Evolutionary conservation across 2,329 filamentous ascomycete genomes (phyloP), one percentile per base, ranked within the genome.

Genomic region (Seiridium unicorne): DNA sequence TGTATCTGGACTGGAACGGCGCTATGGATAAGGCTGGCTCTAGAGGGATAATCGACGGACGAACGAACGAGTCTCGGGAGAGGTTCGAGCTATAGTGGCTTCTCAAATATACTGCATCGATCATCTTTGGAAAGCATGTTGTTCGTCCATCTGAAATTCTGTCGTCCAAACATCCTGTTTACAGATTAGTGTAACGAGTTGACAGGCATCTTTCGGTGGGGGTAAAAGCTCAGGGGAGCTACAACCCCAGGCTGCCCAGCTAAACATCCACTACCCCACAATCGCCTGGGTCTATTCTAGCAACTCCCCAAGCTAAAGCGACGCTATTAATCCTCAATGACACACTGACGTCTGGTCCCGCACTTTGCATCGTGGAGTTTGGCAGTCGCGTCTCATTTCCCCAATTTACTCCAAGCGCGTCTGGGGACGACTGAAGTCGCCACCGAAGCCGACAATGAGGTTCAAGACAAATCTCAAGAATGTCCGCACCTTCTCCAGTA

Each of bases 381-480:
- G 60, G 61, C 54, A 55, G 47, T 62, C 59, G 60, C 61, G 59
- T 61, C 55, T 60, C 49, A 40, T 56, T 63, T 44, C 13, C 13
- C 38, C 38, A 42, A 42, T 42, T 42, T 42, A 7, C 38, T 13
- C 1, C 13, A 55, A 18, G 31, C 53, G 53, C 53, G 53, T 55
- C 18, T 44, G 3, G 53, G 53, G 44, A 26, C 10, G 18, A 35
- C 36, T 5, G 13, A 8, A 47, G 11, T 38, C 44, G 42, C 34
- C 32, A 57, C 32, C 54, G 26, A 61, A 48, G 40, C 47, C 47
- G 73, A 81, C 70, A 47, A 89, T 89, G 87, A 80, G 87, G 58
- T 89, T 89, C 77, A 86, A 84, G 66, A 87, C 87, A 6, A 84
- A 87, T 57, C 76, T 90, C 53, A 84, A 83, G 66, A 89, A 89